These are phyloP conservation scores for Candida labiduridarum DNA, from an alignment of 1,139 yeast genomes.

Conservation along the genomic window DNA sequence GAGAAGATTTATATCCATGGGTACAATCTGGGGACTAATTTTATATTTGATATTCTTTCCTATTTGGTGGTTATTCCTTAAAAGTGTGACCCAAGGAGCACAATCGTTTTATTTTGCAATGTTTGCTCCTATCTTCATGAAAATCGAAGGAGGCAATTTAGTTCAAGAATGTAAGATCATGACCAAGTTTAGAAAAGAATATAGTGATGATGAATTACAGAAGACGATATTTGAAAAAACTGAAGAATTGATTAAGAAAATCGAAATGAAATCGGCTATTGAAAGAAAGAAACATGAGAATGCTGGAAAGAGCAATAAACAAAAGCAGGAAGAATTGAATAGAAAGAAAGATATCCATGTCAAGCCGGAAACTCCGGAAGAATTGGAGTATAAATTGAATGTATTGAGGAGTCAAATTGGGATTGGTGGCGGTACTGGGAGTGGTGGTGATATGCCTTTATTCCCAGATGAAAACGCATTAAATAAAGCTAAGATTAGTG, in stretches of 20 bases:
- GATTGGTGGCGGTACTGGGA: constrained; percentile 20
- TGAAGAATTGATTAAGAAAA: constrained; percentile 50
- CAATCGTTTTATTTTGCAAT: constrained; percentile 74
- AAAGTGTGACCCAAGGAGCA: constrained; percentile 75
- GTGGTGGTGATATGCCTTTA: constrained; percentile 25
- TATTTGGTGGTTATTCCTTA: constrained; percentile 76
- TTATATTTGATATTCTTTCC: constrained; percentile 76
- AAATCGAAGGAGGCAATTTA: constrained; percentile 64
- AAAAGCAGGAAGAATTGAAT: constrained; percentile 22
- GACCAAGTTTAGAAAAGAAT: constrained; percentile 63
- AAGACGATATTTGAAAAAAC: constrained; percentile 64
- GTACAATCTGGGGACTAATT: constrained; percentile 70
- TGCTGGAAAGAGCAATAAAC: constrained; percentile 21
- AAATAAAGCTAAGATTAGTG: constrained; percentile 4
- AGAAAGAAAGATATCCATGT: constrained; percentile 30
- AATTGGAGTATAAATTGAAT: constrained; percentile 37
- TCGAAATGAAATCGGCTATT: constrained; percentile 74
- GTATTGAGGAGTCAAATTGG: constrained; percentile 27
- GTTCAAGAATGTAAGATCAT: constrained; percentile 72
- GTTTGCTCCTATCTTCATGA: constrained; percentile 67
- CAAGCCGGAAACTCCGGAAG: constrained; percentile 37
- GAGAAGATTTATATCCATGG: constrained; percentile 76
- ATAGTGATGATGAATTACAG: constrained; percentile 63
- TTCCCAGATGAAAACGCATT: constrained; percentile 24
- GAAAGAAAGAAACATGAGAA: constrained; percentile 49